These are phyloP conservation scores for Rhizopogon roseolus DNA, from an alignment of 768 basidiomycete genomes.

Conservation along the genomic window DNA sequence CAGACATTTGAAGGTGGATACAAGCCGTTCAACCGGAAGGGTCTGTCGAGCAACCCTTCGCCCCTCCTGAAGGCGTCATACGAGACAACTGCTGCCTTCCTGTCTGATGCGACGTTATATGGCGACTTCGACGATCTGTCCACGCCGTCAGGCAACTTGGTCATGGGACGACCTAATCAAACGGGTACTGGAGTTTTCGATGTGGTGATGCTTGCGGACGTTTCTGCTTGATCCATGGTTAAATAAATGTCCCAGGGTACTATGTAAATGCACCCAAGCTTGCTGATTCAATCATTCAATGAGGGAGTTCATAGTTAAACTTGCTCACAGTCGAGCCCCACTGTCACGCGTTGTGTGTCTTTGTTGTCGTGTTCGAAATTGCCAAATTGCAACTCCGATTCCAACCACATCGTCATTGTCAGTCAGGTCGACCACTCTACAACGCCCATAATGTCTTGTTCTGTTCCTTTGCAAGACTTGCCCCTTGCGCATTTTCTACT, in stretches of 20 bases:
- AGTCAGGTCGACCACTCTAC: background rate
- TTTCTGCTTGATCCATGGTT: constrained; percentile 10
- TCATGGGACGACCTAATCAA: constrained; percentile 77
- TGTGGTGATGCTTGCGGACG: constrained; percentile 57
- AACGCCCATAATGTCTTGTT: constrained; percentile 20
- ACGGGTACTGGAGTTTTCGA: constrained; percentile 98
- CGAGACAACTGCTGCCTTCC: constrained; percentile 91
- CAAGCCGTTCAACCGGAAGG: constrained; percentile 96
- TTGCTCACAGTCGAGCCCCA: too few relatives aligned
- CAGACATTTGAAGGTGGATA: constrained; percentile 98
- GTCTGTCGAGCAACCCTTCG: constrained; percentile 90
- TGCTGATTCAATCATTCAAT: too few relatives aligned
- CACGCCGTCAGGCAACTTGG: constrained; percentile 89
- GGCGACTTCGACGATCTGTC: constrained; percentile 94
- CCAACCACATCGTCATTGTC: constrained; percentile 3
- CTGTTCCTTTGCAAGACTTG: constrained; percentile 57
- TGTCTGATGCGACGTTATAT: constrained; percentile 90
- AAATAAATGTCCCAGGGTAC: background rate
- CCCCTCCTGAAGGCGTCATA: constrained; percentile 96
- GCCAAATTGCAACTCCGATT: constrained; percentile 8
- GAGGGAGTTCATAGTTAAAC: too few relatives aligned
- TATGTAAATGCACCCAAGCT: background rate
- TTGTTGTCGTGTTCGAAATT: constrained; percentile 16
- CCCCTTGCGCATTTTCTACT: constrained; percentile 53
- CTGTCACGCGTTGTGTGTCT: constrained; percentile 16